Conservation (phyloP, 441 rosid species). For the Brassica hybrid region DNA sequence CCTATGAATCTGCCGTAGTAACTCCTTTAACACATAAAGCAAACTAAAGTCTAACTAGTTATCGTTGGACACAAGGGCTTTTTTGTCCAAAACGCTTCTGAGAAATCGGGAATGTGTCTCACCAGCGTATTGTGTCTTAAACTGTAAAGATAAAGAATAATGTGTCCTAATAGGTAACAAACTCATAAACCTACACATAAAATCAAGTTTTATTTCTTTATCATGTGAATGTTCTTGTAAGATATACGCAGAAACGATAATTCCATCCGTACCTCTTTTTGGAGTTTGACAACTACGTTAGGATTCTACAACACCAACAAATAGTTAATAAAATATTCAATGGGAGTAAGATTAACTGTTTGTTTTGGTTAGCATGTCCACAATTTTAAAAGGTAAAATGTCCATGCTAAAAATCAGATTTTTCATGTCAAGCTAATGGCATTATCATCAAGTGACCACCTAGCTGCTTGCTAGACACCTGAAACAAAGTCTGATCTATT, state of each 20-base stretch:
- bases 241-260: conserved; percentile 4
- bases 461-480: conserved; percentile 98
- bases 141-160: too few relatives aligned
- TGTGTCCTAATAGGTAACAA: too few relatives aligned
- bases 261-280: conserved; percentile 64
- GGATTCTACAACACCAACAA: conserved; percentile 70
- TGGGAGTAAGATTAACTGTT: neutral
- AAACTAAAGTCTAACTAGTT: too few relatives aligned
- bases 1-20: too few relatives aligned
- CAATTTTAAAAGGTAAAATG: conserved; percentile 52
- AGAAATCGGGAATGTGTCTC: too few relatives aligned
- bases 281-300: conserved; percentile 78
- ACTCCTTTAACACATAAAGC: too few relatives aligned
- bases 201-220: neutral
- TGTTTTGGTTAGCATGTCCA: conserved; percentile 3
- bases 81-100: too few relatives aligned
- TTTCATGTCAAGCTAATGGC: conserved; percentile 99
- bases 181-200: conserved; percentile 65
- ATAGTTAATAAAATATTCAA: conserved; percentile 15
- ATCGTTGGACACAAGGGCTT: too few relatives aligned
- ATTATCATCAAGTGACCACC: conserved; percentile 97
- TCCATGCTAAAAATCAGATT: conserved; percentile 96
- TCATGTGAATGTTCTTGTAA: conserved; percentile 16
- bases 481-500: conserved; percentile 35
- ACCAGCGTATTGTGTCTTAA: too few relatives aligned